Percentiles rank a stretch among this genome's conserved stretches.
These are phyloP conservation scores for Saturnispora dispora DNA, from an alignment of 805 yeast genomes.

Conservation along the genomic window DNA sequence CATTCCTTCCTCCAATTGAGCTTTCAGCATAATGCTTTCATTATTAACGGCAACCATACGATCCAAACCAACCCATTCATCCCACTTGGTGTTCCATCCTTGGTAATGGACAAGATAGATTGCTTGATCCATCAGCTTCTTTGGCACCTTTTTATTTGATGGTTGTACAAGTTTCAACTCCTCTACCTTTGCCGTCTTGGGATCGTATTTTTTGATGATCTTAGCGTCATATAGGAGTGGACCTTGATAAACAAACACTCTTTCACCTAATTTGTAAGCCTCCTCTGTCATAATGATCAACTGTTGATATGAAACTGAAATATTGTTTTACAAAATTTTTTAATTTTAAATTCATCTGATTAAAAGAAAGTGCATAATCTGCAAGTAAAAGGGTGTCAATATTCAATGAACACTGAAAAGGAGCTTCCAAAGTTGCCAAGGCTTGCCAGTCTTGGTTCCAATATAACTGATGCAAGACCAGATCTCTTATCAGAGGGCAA, in stretches of 20 bases:
- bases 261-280: slow-evolving; percentile 16
- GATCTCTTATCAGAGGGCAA: background rate
- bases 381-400: background rate
- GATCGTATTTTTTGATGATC: slow-evolving; percentile 54
- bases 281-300: background rate
- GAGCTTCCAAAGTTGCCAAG: slow-evolving; percentile 1
- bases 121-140: slow-evolving; percentile 11
- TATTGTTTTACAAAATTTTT: background rate
- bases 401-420: background rate
- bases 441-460: background rate
- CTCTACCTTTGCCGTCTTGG: slow-evolving; percentile 34
- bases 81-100: slow-evolving; percentile 96
- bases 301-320: background rate
- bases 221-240: slow-evolving; percentile 87
- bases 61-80: slow-evolving; percentile 80
- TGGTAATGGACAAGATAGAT: slow-evolving; percentile 72
- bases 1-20: slow-evolving; percentile 52
- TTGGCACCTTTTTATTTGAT: slow-evolving; percentile 20
- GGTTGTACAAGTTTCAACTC: slow-evolving; percentile 31
- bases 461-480: background rate
- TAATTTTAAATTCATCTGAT: background rate
- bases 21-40: slow-evolving; percentile 57
- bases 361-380: background rate
- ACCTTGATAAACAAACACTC: slow-evolving; percentile 80
- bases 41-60: slow-evolving; percentile 61